Conservation (phyloP, 1,139 yeast genomes). For the Scheffersomyces quercinus region DNA sequence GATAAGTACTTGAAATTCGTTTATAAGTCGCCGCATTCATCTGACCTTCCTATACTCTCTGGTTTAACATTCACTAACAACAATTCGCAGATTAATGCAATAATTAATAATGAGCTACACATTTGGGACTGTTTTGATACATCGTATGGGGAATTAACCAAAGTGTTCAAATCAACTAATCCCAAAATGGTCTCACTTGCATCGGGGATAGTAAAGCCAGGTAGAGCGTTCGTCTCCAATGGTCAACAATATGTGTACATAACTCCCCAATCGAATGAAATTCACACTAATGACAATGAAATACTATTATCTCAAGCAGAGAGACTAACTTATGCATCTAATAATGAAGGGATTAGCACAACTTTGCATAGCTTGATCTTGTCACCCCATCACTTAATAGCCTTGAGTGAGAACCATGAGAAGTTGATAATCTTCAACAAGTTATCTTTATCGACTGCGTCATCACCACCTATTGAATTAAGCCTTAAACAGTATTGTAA, state of each 20-base stretch:
- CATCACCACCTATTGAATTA: constrained; percentile 4
- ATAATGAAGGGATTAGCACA: constrained; percentile 4
- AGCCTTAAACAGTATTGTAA: constrained; percentile 5
- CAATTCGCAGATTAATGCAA: constrained; percentile 33
- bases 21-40: constrained; percentile 17
- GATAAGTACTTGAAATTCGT: constrained; percentile 37
- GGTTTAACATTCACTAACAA: constrained; percentile 25
- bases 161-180: constrained; percentile 26
- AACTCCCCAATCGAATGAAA: constrained; percentile 15
- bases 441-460: constrained; percentile 6
- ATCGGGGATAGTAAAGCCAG: constrained; percentile 4
- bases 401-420: constrained; percentile 5
- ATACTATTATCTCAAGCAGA: constrained; percentile 21
- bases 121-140: constrained; percentile 41
- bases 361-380: constrained; percentile 4
- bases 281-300: constrained; percentile 31
- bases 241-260: constrained; percentile 17
- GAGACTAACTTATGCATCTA: constrained; percentile 10
- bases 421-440: constrained; percentile 14
- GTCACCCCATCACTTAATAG: constrained; percentile 14
- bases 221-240: constrained; percentile 12
- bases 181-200: constrained; percentile 16
- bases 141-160: constrained; percentile 26
- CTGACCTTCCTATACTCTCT: constrained; percentile 8
- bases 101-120: constrained; percentile 24